Evolutionary conservation across 495 filamentous ascomycete species (phyloP).

Genomic region (Lophium mytilinum): DNA sequence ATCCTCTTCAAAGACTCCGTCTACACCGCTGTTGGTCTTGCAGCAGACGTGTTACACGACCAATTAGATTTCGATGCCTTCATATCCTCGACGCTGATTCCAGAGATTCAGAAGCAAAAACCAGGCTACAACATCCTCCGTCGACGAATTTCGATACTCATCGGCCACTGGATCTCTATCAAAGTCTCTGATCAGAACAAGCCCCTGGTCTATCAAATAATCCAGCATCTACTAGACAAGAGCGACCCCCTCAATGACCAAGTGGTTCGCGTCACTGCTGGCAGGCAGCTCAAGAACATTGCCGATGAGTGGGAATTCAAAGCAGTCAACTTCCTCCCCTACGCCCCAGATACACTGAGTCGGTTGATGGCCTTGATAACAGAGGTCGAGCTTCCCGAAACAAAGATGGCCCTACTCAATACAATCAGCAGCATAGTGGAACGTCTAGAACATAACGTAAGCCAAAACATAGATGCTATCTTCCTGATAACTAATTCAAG

Average conservation of each 20-base stretch:
- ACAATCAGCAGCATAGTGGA: slow-evolving; percentile 73
- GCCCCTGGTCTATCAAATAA: slow-evolving; percentile 77
- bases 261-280: slow-evolving; percentile 86
- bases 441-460: slow-evolving; percentile 67
- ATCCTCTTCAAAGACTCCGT: slow-evolving; percentile 84
- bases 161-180: slow-evolving; percentile 83
- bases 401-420: slow-evolving; percentile 76
- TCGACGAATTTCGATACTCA: slow-evolving; percentile 74
- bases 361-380: slow-evolving; percentile 66
- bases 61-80: slow-evolving; percentile 75
- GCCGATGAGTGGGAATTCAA: slow-evolving; percentile 80
- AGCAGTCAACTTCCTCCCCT: slow-evolving; percentile 61
- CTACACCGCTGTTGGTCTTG: slow-evolving; percentile 84
- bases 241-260: slow-evolving; percentile 75
- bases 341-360: slow-evolving; percentile 57
- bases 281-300: slow-evolving; percentile 67
- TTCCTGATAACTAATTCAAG: slow-evolving; percentile 2
- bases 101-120: slow-evolving; percentile 68
- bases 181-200: slow-evolving; percentile 55
- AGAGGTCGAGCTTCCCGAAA: slow-evolving; percentile 76
- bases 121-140: slow-evolving; percentile 80
- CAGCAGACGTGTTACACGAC: slow-evolving; percentile 62
- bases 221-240: slow-evolving; percentile 74
- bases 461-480: not conserved
- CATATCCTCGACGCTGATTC: slow-evolving; percentile 61